phyloP scores from a whole-genome alignment of 1,284 basidiomycete genomes.

The Meripilus lineatus region DNA sequence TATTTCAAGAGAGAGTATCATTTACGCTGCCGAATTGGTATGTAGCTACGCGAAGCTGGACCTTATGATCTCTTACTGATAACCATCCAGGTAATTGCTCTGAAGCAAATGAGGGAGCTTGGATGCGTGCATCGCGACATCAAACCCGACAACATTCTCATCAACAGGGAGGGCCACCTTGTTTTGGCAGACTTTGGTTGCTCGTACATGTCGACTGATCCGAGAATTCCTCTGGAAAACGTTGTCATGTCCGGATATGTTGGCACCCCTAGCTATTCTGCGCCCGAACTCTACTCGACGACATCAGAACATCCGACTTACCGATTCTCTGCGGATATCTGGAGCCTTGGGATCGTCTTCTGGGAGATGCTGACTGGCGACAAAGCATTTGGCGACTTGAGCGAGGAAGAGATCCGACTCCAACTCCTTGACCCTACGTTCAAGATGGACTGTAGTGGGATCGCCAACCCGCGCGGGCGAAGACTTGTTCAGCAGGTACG shows the following conservation, averaged over 20 bases:
- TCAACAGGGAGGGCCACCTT: not conserved
- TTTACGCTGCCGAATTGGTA: not conserved
- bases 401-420: too few relatives aligned
- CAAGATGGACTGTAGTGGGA: too few relatives aligned
- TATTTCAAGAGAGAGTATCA: not conserved
- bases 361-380: not conserved
- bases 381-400: too few relatives aligned
- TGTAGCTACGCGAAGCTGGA: not conserved
- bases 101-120: not conserved
- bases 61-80: not conserved
- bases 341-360: not conserved
- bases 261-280: not conserved
- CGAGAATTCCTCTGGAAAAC: not conserved
- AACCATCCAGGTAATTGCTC: not conserved
- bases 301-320: not conserved
- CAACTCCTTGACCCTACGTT: too few relatives aligned
- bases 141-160: constrained; percentile 3
- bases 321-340: not conserved
- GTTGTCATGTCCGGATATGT: not conserved
- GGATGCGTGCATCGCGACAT: not conserved
- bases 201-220: not conserved
- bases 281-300: not conserved
- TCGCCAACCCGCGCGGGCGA: too few relatives aligned
- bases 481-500: too few relatives aligned
- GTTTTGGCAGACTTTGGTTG: not conserved